A percentile compares a stretch with the other conserved stretches of the same genome.
Conservation (phyloP, 176 grass and related monocot species). For the Calamus simplicifolius region DNA sequence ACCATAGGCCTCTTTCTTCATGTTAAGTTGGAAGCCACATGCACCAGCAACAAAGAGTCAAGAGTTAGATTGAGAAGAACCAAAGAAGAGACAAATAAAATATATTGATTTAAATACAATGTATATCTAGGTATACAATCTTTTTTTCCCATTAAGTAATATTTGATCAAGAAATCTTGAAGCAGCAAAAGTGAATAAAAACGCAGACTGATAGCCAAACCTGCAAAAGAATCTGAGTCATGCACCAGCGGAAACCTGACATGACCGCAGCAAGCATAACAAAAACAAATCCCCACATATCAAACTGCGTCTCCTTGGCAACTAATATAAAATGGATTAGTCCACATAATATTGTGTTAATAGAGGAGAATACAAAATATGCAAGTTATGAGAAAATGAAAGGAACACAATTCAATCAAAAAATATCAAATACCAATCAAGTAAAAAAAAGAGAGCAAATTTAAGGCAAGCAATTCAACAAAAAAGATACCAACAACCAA, state of each 20-base stretch:
- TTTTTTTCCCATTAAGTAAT: background rate
- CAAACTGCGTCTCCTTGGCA: slow-evolving; percentile 77
- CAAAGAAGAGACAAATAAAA: slow-evolving; percentile 4
- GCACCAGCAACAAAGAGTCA: background rate
- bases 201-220: slow-evolving; percentile 14
- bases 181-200: background rate
- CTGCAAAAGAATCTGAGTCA: slow-evolving; percentile 99
- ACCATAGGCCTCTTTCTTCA: slow-evolving; percentile 93
- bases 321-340: slow-evolving; percentile 43
- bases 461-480: too few species aligned
- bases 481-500: too few species aligned
- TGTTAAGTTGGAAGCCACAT: slow-evolving; percentile 27
- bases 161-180: background rate
- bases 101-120: background rate
- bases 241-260: slow-evolving; percentile 93
- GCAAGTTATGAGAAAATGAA: too few species aligned
- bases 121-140: too few species aligned
- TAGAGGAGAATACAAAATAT: slow-evolving; percentile 1
- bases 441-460: too few species aligned
- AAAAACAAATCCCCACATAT: slow-evolving; percentile 95
- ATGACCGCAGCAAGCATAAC: slow-evolving; percentile 95
- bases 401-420: too few species aligned
- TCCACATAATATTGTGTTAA: background rate
- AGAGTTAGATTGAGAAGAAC: slow-evolving; percentile 10
- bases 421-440: too few species aligned